Base-by-base conservation (phyloP, 2,329 filamentous ascomycete species). In the Epichloe hybrida region DNA sequence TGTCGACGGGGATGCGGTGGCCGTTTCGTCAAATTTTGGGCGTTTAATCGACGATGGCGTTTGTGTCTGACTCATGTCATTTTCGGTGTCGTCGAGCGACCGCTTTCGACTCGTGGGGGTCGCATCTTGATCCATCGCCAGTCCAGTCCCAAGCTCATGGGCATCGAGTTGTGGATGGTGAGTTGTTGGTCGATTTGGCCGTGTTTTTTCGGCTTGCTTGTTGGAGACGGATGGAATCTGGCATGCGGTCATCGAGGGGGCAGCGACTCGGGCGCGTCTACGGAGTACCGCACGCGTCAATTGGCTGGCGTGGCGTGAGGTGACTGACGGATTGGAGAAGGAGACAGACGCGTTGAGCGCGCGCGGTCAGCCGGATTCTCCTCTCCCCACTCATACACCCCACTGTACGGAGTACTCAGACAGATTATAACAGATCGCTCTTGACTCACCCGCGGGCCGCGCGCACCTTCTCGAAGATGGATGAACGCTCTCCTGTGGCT, bases 41-140 rank as follows among this genome's bases (percentile, higher is more conserved):
- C 60, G 63, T 56, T 67, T 67, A 53, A 57, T 53, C 6, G 63
- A 51, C 4, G 58, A 45, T 21, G 64, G 61, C 39, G 61, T 64
- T n/a, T 56, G 53, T n/a, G 58, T 34, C 39, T 54, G 52, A 38
- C 27, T 17, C 17, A 34, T 44, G 46, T 58, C 59, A 55, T 52
- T 62, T 64, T 45, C 59, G 55, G 46, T 43, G 36, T 48, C 43
- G 37, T 53, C 50, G 9, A 50, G 47, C 34, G 50, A 46, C 49
- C 53, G 50, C 40, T 55, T 58, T 43, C 46, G 52, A 12, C 50
- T 47, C 21, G 50, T 58, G 3, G 58, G 21, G 21, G 54, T 52
- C 23, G 53, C 54, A 40, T 59, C 57, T 42, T 54, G 49, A 43
- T 64, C 57, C 64, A 67, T 66, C 23, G n/a, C 48, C 49, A 37